These are phyloP conservation scores for Pecoramyces ruminantium DNA, from an alignment of 192 early-diverging fungal genomes.

Conservation along the genomic window DNA sequence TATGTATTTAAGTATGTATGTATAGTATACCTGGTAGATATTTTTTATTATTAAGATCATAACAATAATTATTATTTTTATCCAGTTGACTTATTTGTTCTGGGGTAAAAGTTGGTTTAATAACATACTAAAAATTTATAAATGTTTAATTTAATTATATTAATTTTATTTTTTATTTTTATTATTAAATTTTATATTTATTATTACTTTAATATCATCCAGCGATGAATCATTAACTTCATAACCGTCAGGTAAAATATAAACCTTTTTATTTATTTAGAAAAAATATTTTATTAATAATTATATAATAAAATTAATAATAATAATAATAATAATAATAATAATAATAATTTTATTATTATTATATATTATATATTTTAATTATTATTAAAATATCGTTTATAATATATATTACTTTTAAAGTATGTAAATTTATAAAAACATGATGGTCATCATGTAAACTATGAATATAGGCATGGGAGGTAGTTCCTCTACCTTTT, in stretches of 20 bases:
- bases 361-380: too few species aligned
- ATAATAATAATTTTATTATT: too few species aligned
- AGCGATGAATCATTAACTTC: conserved; percentile 72
- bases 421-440: conserved; percentile 75
- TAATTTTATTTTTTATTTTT: too few species aligned
- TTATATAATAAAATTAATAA: too few species aligned
- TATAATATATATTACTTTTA: conserved; percentile 47
- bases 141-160: too few species aligned
- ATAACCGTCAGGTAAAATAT: conserved; percentile 86
- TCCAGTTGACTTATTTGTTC: conserved; percentile 54
- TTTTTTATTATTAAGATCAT: conserved; percentile 68
- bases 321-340: too few species aligned
- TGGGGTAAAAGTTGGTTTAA: conserved; percentile 61
- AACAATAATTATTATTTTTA: conserved; percentile 28
- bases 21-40: conserved; percentile 53
- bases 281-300: too few species aligned
- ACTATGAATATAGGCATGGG: conserved; percentile 92
- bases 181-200: too few species aligned
- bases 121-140: conserved; percentile 58
- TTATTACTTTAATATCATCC: conserved; percentile 71
- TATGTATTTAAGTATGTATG: too few species aligned
- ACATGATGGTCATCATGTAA: conserved; percentile 91
- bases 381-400: background rate
- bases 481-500: conserved; percentile 63
- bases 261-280: conserved; percentile 44